phyloP scores from a whole-genome alignment of 1,284 basidiomycete species.

The Cryptococcus deneoformans region DNA sequence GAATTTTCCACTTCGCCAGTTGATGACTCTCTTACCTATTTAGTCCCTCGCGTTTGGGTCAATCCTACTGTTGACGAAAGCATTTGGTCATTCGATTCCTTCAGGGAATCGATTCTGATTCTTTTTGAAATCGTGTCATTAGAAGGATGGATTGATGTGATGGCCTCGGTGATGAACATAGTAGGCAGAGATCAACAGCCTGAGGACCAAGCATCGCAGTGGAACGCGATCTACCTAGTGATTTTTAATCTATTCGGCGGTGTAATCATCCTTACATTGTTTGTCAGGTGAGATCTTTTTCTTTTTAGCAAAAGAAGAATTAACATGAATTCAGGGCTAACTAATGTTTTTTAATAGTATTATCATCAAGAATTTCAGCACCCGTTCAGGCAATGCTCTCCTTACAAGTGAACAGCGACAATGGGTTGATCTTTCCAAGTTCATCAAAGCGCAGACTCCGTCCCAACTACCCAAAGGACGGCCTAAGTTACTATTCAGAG shows the following conservation, averaged over 20 bases:
- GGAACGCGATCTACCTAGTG: conserved; percentile 88
- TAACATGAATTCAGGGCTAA: neutral
- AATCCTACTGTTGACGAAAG: conserved; percentile 68
- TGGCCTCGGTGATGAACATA: conserved; percentile 78
- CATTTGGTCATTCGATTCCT: conserved; percentile 87
- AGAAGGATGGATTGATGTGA: conserved; percentile 94
- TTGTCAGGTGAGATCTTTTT: conserved; percentile 66
- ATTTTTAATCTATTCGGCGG: conserved; percentile 92
- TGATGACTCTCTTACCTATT: conserved; percentile 60
- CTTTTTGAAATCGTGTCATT: conserved; percentile 96
- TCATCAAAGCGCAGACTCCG: conserved; percentile 83
- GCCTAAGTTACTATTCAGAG: conserved; percentile 52
- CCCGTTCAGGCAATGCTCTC: conserved; percentile 77
- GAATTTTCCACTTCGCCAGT: conserved; percentile 61
- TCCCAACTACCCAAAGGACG: conserved; percentile 56
- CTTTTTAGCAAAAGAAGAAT: neutral
- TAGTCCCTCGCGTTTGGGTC: conserved; percentile 82
- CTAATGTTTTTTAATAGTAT: conserved; percentile 53
- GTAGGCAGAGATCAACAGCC: conserved; percentile 69
- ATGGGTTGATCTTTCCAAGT: conserved; percentile 90
- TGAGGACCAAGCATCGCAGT: conserved; percentile 65
- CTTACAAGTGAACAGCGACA: conserved; percentile 86
- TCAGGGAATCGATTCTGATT: conserved; percentile 80
- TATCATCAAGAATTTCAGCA: conserved; percentile 92
- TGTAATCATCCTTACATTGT: conserved; percentile 83